A percentile compares a stretch with the other conserved stretches of the same genome.
Conservation (phyloP, 2,329 filamentous ascomycete species). For the Didymella sp. region DNA sequence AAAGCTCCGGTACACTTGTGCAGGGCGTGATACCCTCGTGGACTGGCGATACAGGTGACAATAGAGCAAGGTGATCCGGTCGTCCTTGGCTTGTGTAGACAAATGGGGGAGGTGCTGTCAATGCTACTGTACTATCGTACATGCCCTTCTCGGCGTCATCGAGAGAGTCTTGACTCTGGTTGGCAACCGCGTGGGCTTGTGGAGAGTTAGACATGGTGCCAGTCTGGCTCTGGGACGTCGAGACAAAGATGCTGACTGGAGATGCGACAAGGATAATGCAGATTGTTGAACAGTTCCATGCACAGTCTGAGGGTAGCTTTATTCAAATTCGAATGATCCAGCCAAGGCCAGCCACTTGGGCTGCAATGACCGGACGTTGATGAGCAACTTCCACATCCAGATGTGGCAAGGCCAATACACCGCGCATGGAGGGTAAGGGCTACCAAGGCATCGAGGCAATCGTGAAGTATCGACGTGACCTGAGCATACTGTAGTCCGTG, state of each 20-base stretch:
- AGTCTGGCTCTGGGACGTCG: conserved; percentile 16
- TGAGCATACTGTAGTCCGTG: conserved; percentile 36
- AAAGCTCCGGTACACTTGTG: conserved; percentile 43
- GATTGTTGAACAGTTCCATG: conserved; percentile 27
- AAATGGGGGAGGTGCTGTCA: conserved; percentile 35
- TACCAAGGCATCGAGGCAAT: conserved; percentile 19
- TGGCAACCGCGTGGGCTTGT: conserved; percentile 22
- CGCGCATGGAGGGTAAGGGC: conserved; percentile 23
- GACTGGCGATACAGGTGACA: conserved; percentile 37
- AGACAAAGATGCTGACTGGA: conserved; percentile 30
- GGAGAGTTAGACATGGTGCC: conserved; percentile 35
- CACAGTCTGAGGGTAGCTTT: conserved; percentile 34
- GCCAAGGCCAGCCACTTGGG: conserved; percentile 36
- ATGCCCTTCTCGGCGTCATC: conserved; percentile 47
- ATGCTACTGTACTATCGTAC: conserved; percentile 33
- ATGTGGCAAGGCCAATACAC: conserved; percentile 31
- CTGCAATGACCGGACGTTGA: conserved; percentile 20
- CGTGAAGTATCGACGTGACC: conserved; percentile 27
- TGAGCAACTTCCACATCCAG: conserved; percentile 26
- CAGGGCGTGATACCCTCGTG: conserved; percentile 46
- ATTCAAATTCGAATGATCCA: conserved; percentile 26
- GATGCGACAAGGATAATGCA: conserved; percentile 31
- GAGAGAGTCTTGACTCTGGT: conserved; percentile 34
- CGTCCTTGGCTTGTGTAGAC: conserved; percentile 35
- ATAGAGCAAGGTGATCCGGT: conserved; percentile 11